A percentile compares a stretch with the other conserved stretches of the same genome.
Evolutionary conservation across 176 grass and related monocot genomes (phyloP).

Genomic region (Juncus effusus): DNA sequence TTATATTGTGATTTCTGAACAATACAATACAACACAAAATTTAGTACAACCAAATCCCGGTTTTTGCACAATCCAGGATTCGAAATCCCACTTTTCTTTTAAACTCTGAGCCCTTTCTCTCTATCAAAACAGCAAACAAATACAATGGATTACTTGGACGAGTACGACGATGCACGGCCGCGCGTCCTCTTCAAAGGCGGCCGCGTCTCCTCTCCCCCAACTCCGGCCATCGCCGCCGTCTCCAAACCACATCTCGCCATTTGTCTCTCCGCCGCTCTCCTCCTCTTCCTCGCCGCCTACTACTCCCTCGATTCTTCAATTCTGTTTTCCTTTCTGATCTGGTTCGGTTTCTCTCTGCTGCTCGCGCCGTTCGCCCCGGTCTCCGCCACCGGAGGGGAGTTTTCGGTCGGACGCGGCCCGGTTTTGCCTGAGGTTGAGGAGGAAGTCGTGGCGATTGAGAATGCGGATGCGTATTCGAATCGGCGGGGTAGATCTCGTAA

Average conservation of each 20-base stretch:
- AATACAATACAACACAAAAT: too few species aligned
- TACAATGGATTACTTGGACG: conserved; percentile 79
- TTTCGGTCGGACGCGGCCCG: conserved; percentile 52
- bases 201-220: background rate
- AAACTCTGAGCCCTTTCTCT: too few species aligned
- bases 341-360: conserved; percentile 54
- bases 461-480: conserved; percentile 23
- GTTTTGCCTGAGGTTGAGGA: conserved; percentile 32
- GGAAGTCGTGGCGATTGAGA: conserved; percentile 6
- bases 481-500: conserved; percentile 32
- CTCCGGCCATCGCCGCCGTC: background rate
- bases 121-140: background rate
- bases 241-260: conserved; percentile 37
- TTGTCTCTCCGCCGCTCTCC: conserved; percentile 30
- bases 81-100: too few species aligned
- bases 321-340: conserved; percentile 46
- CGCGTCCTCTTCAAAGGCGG: conserved; percentile 53
- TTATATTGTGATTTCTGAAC: too few species aligned
- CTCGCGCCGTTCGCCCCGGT: conserved; percentile 64
- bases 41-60: too few species aligned
- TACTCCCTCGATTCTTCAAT: conserved; percentile 34
- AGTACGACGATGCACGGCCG: conserved; percentile 59
- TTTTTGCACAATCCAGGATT: too few species aligned
- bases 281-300: conserved; percentile 39
- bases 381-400: conserved; percentile 48